Evolutionary conservation across 2,329 filamentous ascomycete genomes (phyloP).

Genomic region (Emergomyces pasteurianus): DNA sequence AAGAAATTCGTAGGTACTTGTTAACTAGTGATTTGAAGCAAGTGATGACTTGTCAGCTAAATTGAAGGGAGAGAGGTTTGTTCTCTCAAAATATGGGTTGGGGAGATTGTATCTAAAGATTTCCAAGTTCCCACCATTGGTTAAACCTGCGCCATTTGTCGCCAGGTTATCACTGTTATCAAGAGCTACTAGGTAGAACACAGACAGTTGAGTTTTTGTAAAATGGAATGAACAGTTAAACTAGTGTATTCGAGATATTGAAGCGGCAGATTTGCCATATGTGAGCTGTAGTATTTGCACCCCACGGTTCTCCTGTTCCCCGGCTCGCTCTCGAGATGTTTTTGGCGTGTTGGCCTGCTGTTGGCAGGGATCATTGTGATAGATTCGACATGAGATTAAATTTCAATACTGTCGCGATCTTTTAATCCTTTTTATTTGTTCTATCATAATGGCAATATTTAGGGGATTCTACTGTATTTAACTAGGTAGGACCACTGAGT

Average conservation of each 20-base stretch:
- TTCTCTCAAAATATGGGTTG: not conserved
- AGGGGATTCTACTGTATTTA: not conserved
- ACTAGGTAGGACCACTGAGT: not conserved
- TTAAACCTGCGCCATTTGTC: too few species aligned
- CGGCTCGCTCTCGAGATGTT: not conserved
- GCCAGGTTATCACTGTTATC: too few species aligned
- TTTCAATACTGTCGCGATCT: not conserved
- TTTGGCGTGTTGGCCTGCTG: not conserved
- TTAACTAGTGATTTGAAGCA: conserved; percentile 1
- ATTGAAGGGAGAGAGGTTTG: too few species aligned
- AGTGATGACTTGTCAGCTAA: too few species aligned
- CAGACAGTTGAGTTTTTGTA: too few species aligned
- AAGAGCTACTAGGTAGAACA: too few species aligned
- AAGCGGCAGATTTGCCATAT: not conserved
- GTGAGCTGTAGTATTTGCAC: not conserved
- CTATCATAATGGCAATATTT: not conserved
- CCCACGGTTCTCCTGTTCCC: not conserved
- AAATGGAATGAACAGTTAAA: not conserved
- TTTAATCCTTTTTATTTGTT: not conserved
- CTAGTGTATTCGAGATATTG: not conserved
- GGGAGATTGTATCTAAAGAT: too few species aligned
- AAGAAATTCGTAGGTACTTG: too few species aligned
- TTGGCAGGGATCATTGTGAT: not conserved
- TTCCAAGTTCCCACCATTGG: too few species aligned
- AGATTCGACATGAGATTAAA: not conserved